Conservation (phyloP, 192 early-diverging fungal species). For the Glomus cerebriforme region DNA sequence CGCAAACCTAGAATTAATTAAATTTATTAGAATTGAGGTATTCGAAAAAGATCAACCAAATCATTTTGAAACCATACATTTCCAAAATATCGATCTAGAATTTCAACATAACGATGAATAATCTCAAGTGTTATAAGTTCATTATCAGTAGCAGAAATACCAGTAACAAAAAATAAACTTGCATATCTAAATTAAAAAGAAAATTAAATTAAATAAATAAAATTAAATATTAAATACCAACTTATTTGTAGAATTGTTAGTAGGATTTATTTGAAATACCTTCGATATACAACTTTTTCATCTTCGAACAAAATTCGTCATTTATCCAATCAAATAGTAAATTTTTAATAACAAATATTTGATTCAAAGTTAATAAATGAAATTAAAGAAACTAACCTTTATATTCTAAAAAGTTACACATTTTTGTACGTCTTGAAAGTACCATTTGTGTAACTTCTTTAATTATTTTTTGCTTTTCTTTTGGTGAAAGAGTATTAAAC, state of each 20-base stretch:
- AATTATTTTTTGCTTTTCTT: conserved; percentile 93
- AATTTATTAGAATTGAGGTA: conserved; percentile 1
- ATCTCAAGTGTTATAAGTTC: conserved; percentile 93
- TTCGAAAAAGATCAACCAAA: not conserved
- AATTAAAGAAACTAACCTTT: conserved; percentile 60
- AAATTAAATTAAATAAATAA: not conserved
- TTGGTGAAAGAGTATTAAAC: conserved; percentile 74
- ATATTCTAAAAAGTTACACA: conserved; percentile 99
- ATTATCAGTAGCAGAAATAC: conserved; percentile 91
- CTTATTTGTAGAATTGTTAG: not conserved
- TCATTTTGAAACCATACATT: conserved; percentile 60
- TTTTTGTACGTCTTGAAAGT: conserved; percentile 82
- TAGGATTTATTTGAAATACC: conserved; percentile 36
- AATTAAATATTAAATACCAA: not conserved
- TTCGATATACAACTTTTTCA: conserved; percentile 63
- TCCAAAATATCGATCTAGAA: conserved; percentile 95
- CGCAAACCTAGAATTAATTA: conserved; percentile 66
- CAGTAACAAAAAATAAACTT: conserved; percentile 93
- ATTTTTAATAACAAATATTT: conserved; percentile 3
- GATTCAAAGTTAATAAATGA: not conserved
- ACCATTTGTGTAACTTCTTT: conserved; percentile 94
- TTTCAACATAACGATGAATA: conserved; percentile 98
- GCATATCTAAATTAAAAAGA: conserved; percentile 73
- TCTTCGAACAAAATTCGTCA: conserved; percentile 40
- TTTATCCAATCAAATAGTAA: not conserved